Evolutionary conservation across 306 rosid species (phyloP).

Genomic region (Ziziphus jujuba): DNA sequence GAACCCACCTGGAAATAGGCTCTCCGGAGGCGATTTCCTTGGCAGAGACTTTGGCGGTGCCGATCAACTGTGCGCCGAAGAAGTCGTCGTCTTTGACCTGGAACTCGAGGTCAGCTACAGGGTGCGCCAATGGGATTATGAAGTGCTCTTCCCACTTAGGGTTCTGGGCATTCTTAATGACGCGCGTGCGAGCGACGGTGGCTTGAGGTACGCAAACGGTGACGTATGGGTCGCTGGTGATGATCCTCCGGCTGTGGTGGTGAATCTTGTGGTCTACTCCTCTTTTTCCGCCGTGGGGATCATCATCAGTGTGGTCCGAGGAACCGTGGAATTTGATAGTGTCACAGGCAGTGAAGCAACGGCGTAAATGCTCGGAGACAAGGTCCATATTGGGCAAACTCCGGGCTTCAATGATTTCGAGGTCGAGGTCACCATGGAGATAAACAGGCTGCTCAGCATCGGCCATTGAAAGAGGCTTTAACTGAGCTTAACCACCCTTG

Average conservation of each 20-base stretch:
- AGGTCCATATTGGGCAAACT: conserved; percentile 80
- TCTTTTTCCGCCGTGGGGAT: neutral
- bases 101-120: conserved; percentile 56
- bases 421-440: conserved; percentile 93
- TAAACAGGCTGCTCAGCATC: conserved; percentile 28
- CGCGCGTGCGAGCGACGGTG: conserved; percentile 90
- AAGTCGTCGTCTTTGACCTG: conserved; percentile 71
- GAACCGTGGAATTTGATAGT: conserved; percentile 38
- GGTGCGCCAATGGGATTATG: conserved; percentile 76
- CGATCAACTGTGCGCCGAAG: conserved; percentile 68
- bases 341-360: conserved; percentile 80
- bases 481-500: no score
- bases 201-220: conserved; percentile 72
- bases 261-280: neutral
- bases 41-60: conserved; percentile 61
- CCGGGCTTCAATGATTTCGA: conserved; percentile 57
- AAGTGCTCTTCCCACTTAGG: conserved; percentile 74
- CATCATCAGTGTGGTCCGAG: conserved; percentile 5
- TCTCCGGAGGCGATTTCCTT: conserved; percentile 41
- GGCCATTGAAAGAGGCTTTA: conserved; percentile 43
- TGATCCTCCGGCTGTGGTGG: conserved; percentile 36
- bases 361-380: conserved; percentile 70
- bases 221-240: conserved; percentile 80
- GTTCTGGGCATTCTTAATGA: conserved; percentile 55
- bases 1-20: conserved; percentile 48